These are phyloP conservation scores for Apostasia ramifera DNA, from an alignment of 106 monocot species.

Conservation along the genomic window DNA sequence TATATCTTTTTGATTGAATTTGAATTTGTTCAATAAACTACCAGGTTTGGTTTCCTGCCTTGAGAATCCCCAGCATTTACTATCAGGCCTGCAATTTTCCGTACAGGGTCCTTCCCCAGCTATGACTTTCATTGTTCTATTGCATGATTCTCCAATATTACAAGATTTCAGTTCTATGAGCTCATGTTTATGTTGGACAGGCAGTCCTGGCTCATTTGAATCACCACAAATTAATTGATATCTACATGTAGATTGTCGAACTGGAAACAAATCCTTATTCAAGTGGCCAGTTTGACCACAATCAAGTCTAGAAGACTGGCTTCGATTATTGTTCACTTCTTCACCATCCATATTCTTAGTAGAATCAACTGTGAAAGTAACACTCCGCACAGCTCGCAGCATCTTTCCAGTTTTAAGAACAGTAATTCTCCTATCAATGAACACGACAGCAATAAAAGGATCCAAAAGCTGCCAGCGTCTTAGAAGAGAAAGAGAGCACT, in stretches of 20 bases:
- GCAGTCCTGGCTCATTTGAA: neutral
- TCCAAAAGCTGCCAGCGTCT: constrained; percentile 71
- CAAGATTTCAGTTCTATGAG: constrained; percentile 2
- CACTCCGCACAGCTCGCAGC: constrained; percentile 48
- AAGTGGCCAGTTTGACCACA: neutral
- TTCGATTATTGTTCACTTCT: neutral
- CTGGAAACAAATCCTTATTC: neutral
- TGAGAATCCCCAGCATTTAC: constrained; percentile 2
- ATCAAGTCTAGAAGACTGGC: neutral
- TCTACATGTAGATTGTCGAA: neutral
- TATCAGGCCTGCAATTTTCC: neutral
- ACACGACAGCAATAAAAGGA: constrained; percentile 74
- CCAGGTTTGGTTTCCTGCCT: constrained; percentile 8
- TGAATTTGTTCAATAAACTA: neutral
- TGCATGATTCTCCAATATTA: neutral
- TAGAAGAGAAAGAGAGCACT: constrained; percentile 26
- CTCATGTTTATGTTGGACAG: constrained; percentile 1
- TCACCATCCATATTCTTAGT: constrained; percentile 5
- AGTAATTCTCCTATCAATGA: constrained; percentile 62
- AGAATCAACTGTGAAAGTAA: constrained; percentile 23
- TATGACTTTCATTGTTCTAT: constrained; percentile 14
- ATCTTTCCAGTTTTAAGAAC: constrained; percentile 40
- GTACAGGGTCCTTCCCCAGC: neutral
- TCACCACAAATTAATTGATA: neutral
- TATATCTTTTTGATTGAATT: neutral